Evolutionary conservation across 1,284 basidiomycete genomes (phyloP).

Genomic region (Sparassis latifolia): DNA sequence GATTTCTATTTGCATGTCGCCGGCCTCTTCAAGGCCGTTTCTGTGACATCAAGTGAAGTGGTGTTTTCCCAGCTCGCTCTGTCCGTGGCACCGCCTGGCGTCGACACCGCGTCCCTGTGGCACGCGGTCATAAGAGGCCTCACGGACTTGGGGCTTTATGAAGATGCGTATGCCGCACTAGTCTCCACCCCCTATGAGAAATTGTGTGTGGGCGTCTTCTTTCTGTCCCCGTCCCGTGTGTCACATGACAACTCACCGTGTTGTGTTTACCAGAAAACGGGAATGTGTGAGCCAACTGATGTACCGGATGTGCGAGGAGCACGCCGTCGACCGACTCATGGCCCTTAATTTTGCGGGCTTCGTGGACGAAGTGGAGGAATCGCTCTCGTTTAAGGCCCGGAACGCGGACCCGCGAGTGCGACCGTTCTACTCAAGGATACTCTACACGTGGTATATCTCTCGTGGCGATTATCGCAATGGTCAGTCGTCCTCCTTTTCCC

Average conservation of each 20-base stretch:
- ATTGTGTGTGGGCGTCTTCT: conserved; percentile 49
- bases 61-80: conserved; percentile 74
- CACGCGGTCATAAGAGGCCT: conserved; percentile 72
- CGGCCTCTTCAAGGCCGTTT: conserved; percentile 61
- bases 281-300: conserved; percentile 79
- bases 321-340: conserved; percentile 75
- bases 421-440: conserved; percentile 86
- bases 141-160: conserved; percentile 67
- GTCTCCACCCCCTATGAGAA: conserved; percentile 68
- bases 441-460: conserved; percentile 92
- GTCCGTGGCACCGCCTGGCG: conserved; percentile 48
- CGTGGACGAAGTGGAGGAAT: conserved; percentile 83
- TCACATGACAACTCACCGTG: not conserved
- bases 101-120: conserved; percentile 67
- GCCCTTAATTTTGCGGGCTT: conserved; percentile 84
- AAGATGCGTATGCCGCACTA: conserved; percentile 80
- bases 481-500: conserved; percentile 30
- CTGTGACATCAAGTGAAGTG: conserved; percentile 57
- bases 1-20: conserved; percentile 75
- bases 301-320: conserved; percentile 90
- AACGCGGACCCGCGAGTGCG: conserved; percentile 85
- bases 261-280: conserved; percentile 51
- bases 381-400: conserved; percentile 89
- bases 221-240: not conserved
- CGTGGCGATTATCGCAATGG: conserved; percentile 87